phyloP scores from a whole-genome alignment of 2,329 filamentous ascomycete species.

The Lojkania enalia region DNA sequence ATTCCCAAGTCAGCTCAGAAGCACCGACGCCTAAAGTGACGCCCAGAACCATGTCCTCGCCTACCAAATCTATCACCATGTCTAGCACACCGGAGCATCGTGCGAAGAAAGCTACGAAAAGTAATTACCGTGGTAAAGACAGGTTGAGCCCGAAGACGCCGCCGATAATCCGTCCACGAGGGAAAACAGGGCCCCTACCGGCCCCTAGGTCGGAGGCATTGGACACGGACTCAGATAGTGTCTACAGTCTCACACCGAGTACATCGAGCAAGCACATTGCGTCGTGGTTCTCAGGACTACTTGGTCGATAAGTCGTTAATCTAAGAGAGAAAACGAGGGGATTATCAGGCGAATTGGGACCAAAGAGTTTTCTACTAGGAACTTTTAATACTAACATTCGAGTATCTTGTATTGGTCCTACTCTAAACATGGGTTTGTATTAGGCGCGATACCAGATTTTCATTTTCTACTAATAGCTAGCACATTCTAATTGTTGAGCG shows the following conservation, averaged over 20 bases:
- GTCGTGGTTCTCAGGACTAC: slow-evolving; percentile 37
- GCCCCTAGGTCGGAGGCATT: slow-evolving; percentile 4
- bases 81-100: slow-evolving; percentile 10
- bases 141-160: slow-evolving; percentile 18
- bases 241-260: slow-evolving; percentile 29
- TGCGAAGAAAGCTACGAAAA: too few species aligned
- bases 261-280: slow-evolving; percentile 34
- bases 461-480: too few species aligned
- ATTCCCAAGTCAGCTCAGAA: slow-evolving; percentile 2
- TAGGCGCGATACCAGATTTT: too few species aligned
- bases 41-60: not conserved
- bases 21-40: slow-evolving; percentile 11
- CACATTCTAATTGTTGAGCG: too few species aligned
- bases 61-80: slow-evolving; percentile 4
- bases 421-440: too few species aligned
- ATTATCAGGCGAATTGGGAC: too few species aligned
- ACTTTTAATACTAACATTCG: too few species aligned
- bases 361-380: too few species aligned
- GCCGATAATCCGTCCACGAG: slow-evolving; percentile 18
- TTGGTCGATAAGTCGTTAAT: slow-evolving; percentile 25
- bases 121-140: slow-evolving; percentile 10
- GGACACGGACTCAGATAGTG: slow-evolving; percentile 20
- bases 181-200: slow-evolving; percentile 21
- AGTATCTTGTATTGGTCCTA: too few species aligned
- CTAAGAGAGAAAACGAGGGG: too few species aligned